Base-by-base conservation (phyloP, 306 rosid species). In the Cicer arietinum region DNA sequence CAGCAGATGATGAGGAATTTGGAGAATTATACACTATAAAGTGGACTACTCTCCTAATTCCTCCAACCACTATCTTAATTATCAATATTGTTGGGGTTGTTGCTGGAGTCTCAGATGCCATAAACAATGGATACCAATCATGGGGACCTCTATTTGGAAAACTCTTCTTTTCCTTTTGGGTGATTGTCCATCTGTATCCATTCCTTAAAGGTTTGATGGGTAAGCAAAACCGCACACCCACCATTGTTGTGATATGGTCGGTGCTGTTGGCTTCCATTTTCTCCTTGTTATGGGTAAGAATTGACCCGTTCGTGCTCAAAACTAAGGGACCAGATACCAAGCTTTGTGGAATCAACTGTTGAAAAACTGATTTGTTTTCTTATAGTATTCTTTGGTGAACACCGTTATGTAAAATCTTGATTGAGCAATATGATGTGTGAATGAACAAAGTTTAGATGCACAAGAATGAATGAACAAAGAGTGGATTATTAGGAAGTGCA, bases 191-290 rank as follows among this genome's bases (percentile, higher is more conserved):
- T 88, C 90, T 94, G 69, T 89, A 94, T 75, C 97, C 97, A 16
- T 94, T 94, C 96, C 98, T 94, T 47, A 94, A 94, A 67, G 98
- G 98, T 84, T 73, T 94, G 76, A 92, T 92, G 97, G 99, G 99
- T 67, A 67, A 95, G 50, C 97, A 94, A 85, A 94, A 92, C 95
- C 80, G 97, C 48, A 94, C 99, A 45, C 99, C 99, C 2, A 92
- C 99, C 43, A 94, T 94, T 76, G 94, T 94, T 59, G 90, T 94
- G 77, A 92, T 94, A 70, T 94, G 98, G 97, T 94, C 97, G 5
- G 86, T 94, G 75, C 89, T 94, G 52, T 60, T 94, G 91, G 97
- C 99, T 77, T 94, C 99, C 12, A 89, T 92, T 73, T 92, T 92
- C 93, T 94, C 97, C 77, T 85, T 94, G 77, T 92, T 92, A 57